Evolutionary conservation across 2,329 filamentous ascomycete genomes (phyloP).

Genomic region (Dryadomyces sulphureus): DNA sequence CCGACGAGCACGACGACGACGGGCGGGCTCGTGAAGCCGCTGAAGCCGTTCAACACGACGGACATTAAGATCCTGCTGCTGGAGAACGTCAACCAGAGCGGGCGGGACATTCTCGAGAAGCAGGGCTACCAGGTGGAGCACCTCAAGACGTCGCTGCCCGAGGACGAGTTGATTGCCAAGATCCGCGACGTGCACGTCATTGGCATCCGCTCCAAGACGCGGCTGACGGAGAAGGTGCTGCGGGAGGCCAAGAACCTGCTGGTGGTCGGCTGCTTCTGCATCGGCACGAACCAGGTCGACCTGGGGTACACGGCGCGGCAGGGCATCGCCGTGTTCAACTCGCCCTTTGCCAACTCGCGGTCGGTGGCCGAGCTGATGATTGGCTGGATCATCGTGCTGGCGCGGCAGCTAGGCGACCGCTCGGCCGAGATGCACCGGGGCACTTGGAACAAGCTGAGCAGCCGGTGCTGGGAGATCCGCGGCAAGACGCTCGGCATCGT

Average conservation of each 20-base stretch:
- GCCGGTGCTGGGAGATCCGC: conserved; percentile 93
- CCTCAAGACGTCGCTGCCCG: conserved; percentile 75
- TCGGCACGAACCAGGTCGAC: conserved; percentile 92
- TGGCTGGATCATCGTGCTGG: conserved; percentile 79
- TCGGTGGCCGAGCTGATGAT: conserved; percentile 95
- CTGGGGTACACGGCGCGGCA: conserved; percentile 67
- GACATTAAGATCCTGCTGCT: conserved; percentile 93
- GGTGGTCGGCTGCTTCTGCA: conserved; percentile 96
- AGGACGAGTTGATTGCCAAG: conserved; percentile 92
- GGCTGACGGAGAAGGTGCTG: conserved; percentile 73
- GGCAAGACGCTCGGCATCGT: conserved; percentile 95
- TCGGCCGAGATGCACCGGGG: conserved; percentile 89
- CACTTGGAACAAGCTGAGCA: conserved; percentile 95
- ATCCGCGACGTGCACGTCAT: conserved; percentile 94
- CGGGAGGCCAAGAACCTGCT: conserved; percentile 85
- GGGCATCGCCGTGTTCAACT: conserved; percentile 97
- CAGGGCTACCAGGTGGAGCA: conserved; percentile 96
- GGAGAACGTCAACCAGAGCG: conserved; percentile 91
- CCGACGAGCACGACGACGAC: conserved; percentile 20
- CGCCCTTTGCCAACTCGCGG: conserved; percentile 93
- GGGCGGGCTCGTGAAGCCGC: conserved; percentile 42
- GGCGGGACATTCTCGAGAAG: conserved; percentile 61
- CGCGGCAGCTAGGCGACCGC: conserved; percentile 83
- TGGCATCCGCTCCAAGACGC: conserved; percentile 95
- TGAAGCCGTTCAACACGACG: conserved; percentile 91